Conservation (phyloP, 345 rosid species). For the Salix suchowensis region DNA sequence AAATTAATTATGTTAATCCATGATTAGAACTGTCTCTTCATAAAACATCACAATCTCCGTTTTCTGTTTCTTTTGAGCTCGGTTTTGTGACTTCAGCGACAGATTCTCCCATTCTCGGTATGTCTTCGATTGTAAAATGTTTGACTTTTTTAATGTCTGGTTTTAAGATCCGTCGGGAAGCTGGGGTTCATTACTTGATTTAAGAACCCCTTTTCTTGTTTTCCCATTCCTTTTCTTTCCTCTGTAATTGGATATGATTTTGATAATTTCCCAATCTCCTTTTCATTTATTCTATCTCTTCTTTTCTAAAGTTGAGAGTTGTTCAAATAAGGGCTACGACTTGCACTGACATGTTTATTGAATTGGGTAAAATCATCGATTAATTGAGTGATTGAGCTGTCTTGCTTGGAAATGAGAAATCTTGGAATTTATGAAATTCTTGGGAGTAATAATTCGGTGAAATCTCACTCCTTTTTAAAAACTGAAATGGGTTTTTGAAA, state of each 20-base stretch:
- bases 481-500: background rate
- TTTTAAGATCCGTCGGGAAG: conserved; percentile 7
- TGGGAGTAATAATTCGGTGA: background rate
- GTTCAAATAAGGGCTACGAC: background rate
- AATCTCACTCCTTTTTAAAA: background rate
- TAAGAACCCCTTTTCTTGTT: background rate
- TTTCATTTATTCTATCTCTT: background rate
- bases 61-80: background rate
- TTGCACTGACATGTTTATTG: background rate
- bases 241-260: background rate
- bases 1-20: background rate
- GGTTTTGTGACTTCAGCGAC: background rate
- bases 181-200: background rate
- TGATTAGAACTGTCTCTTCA: background rate
- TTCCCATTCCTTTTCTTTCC: background rate
- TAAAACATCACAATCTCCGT: background rate
- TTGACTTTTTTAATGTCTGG: background rate
- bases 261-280: background rate
- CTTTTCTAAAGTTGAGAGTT: background rate
- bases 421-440: background rate
- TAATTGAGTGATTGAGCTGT: background rate
- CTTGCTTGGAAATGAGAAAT: background rate
- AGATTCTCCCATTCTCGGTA: conserved; percentile 7
- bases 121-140: background rate
- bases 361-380: background rate